Base-by-base conservation (phyloP, 2,329 filamentous ascomycete genomes). In the Colletotrichum sp. region DNA sequence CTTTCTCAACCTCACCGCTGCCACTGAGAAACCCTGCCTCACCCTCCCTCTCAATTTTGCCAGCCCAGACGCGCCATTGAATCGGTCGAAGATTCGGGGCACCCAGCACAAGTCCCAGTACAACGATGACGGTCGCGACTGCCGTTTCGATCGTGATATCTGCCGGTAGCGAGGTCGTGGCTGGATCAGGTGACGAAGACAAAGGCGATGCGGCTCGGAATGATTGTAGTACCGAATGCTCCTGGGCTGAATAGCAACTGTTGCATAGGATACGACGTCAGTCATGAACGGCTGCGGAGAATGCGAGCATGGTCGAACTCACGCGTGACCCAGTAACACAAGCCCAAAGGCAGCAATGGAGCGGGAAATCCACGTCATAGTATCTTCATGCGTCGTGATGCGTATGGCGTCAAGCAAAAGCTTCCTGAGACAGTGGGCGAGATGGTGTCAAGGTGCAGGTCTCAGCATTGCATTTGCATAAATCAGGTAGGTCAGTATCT, bases 171-270 rank as follows among this genome's bases (percentile, higher is more conserved):
- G 90, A 87, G 6, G 89, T 83, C 30, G 86, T 81, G 6, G 87
- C 81, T 57, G 88, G 83, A 34, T 87, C 86, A 59, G 87, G 83
- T 69, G 88, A 84, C 39, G 88, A 87, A n/a, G 72, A 60, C 11
- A 76, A 22, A 4, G 34, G 61, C 27, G 61, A 76, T 67, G 89
- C 87, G 68, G 84, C 83, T 70, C 86, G 85, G 79, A 89, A 88
- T 72, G 93, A 91, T 79, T 93, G 91, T 66, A 98, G 91, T 27
- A 93, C 89, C 8, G 95, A 94, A 86, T 98, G 95, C 87, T 99
- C 97, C 85, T 98, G 94, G 63, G 96, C 96, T 68, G 97, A 99
- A 86, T 98, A 99, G 86, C 96, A 98, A 78, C 97, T 99, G 83
- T 70, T 73, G 48, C 68, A 64, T 74, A 28, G 63, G 77, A 82